phyloP scores from a whole-genome alignment of 192 early-diverging fungal species.

The Cetraspora pellucida region DNA sequence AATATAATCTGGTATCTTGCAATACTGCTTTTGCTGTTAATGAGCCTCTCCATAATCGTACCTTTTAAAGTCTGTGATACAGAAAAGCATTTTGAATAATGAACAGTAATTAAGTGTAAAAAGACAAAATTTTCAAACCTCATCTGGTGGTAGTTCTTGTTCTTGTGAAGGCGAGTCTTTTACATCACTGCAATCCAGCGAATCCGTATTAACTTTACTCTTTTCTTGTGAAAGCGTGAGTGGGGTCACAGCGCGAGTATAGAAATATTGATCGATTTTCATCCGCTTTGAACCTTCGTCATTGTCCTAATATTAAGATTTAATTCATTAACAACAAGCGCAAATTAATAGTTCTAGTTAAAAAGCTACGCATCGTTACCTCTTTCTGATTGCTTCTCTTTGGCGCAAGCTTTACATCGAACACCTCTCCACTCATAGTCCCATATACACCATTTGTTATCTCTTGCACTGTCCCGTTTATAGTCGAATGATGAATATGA shows the following conservation, averaged over 20 bases:
- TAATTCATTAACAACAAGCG: slow-evolving; percentile 22
- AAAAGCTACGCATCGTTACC: slow-evolving; percentile 23
- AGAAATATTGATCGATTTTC: too few relatives aligned
- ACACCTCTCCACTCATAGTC: slow-evolving; percentile 4
- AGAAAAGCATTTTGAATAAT: slow-evolving; percentile 4
- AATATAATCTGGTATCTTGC: slow-evolving; percentile 33
- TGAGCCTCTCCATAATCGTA: neutral
- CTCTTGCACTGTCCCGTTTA: slow-evolving; percentile 10
- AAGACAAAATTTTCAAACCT: neutral
- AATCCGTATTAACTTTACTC: too few relatives aligned
- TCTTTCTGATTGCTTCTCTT: slow-evolving; percentile 23
- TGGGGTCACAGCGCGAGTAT: too few relatives aligned
- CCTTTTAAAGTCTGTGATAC: neutral
- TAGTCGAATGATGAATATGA: neutral
- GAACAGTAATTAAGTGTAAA: neutral
- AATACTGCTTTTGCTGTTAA: slow-evolving; percentile 8
- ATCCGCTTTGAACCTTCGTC: neutral
- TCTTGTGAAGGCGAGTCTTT: neutral
- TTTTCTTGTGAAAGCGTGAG: too few relatives aligned
- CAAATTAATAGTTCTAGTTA: slow-evolving; percentile 24
- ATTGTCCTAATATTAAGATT: slow-evolving; percentile 17
- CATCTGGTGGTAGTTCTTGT: neutral
- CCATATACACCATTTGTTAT: slow-evolving; percentile 23
- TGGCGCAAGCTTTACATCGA: slow-evolving; percentile 6
- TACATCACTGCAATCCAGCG: too few relatives aligned